These are phyloP conservation scores for Aspergillus udagawae DNA, from an alignment of 2,329 filamentous ascomycete species.

Conservation along the genomic window DNA sequence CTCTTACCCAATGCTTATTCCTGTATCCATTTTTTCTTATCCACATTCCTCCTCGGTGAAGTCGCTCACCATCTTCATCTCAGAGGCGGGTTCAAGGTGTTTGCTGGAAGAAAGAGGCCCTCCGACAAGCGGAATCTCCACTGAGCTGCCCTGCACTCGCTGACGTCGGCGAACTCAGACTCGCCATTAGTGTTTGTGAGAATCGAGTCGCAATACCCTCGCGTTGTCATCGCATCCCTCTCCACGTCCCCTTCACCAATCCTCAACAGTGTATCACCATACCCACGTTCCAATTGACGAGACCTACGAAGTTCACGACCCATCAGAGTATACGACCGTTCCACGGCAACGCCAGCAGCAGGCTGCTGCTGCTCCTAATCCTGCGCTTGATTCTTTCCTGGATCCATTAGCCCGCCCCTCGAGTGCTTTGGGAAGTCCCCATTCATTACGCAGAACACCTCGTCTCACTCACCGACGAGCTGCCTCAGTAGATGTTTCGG, in stretches of 20 bases:
- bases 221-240: constrained; percentile 32
- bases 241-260: constrained; percentile 17
- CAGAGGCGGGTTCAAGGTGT: constrained; percentile 7
- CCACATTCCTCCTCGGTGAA: constrained; percentile 21
- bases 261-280: constrained; percentile 43
- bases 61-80: constrained; percentile 3
- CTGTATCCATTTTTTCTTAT: constrained; percentile 13
- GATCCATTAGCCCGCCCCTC: constrained; percentile 44
- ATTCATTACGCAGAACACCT: constrained; percentile 50
- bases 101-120: constrained; percentile 6
- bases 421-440: constrained; percentile 50
- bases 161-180: constrained; percentile 9
- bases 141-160: constrained; percentile 8
- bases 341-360: constrained; percentile 47
- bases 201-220: not conserved
- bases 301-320: constrained; percentile 52
- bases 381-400: constrained; percentile 44
- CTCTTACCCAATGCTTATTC: constrained; percentile 7
- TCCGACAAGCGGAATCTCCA: constrained; percentile 4
- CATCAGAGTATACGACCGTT: constrained; percentile 40
- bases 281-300: constrained; percentile 46
- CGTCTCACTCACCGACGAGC: constrained; percentile 41
- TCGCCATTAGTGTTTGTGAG: constrained; percentile 6
- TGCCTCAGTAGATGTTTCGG: constrained; percentile 42
- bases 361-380: constrained; percentile 29